Evolutionary conservation across 306 rosid genomes (phyloP).

Genomic region (Trifolium pratense): DNA sequence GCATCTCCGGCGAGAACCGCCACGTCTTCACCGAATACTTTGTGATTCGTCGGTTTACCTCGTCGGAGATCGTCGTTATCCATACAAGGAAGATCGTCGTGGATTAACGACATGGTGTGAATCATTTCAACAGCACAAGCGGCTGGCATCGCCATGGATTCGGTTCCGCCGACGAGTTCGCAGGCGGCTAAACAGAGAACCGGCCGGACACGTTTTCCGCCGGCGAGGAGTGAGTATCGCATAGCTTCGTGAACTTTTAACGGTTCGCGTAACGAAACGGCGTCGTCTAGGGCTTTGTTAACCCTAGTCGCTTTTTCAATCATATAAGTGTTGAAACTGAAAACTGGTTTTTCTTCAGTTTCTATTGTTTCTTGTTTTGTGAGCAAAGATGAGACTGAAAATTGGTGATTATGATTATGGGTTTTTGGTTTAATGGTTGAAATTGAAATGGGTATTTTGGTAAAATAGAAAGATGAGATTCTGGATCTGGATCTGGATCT

Average conservation of each 20-base stretch:
- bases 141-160: slow-evolving; percentile 69
- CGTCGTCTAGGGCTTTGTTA: slow-evolving; percentile 63
- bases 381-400: slow-evolving; percentile 51
- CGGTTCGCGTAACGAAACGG: slow-evolving; percentile 61
- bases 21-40: slow-evolving; percentile 79
- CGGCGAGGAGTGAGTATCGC: slow-evolving; percentile 89
- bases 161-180: slow-evolving; percentile 74
- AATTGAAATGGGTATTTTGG: slow-evolving; percentile 38
- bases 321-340: slow-evolving; percentile 70
- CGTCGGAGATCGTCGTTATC: slow-evolving; percentile 93
- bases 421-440: slow-evolving; percentile 15
- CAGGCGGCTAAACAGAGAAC: slow-evolving; percentile 80
- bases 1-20: slow-evolving; percentile 90
- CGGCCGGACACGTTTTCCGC: slow-evolving; percentile 81
- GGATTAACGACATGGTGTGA: slow-evolving; percentile 89
- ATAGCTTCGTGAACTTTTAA: slow-evolving; percentile 71
- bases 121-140: slow-evolving; percentile 91
- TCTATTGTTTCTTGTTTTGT: slow-evolving; percentile 55
- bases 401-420: background rate
- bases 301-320: slow-evolving; percentile 52
- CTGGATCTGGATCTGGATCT: slow-evolving; percentile 52
- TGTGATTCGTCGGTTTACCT: slow-evolving; percentile 83
- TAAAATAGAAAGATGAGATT: slow-evolving; percentile 48
- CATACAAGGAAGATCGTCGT: slow-evolving; percentile 90
- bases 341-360: slow-evolving; percentile 40